Percentiles rank a stretch among this genome's conserved stretches.
These are phyloP conservation scores for Plasmodium vivax DNA, from an alignment of 169 alveolate genomes.

Conservation along the genomic window DNA sequence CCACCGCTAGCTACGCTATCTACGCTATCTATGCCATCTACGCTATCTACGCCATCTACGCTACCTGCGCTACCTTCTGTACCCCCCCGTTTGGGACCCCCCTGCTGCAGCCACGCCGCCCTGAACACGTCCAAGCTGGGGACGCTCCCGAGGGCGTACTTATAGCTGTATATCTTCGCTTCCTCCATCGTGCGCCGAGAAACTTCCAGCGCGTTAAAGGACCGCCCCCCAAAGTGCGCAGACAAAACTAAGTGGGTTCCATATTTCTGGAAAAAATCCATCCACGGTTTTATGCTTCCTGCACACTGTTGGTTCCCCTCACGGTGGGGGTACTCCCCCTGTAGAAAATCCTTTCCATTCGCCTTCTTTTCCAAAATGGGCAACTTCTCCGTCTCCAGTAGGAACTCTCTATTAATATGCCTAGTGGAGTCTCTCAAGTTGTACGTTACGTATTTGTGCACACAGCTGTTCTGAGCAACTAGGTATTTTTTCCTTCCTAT, in stretches of 20 bases:
- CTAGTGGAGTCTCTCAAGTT: slow-evolving; percentile 33
- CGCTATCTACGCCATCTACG: neutral
- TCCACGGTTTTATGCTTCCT: slow-evolving; percentile 75
- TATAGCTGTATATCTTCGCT: slow-evolving; percentile 48
- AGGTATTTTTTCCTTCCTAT: slow-evolving; percentile 51
- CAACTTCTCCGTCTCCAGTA: slow-evolving; percentile 39
- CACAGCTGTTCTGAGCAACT: slow-evolving; percentile 47
- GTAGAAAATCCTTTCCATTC: neutral
- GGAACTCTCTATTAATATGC: slow-evolving; percentile 30
- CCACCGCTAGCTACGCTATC: neutral
- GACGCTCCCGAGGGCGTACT: slow-evolving; percentile 25
- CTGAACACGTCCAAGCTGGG: slow-evolving; percentile 38
- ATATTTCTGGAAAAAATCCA: slow-evolving; percentile 78
- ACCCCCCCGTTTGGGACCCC: neutral
- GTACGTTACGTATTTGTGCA: slow-evolving; percentile 29
- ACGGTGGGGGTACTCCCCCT: neutral
- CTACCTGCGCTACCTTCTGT: neutral
- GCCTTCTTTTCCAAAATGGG: slow-evolving; percentile 26
- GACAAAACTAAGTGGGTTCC: slow-evolving; percentile 81
- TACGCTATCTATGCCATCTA: neutral
- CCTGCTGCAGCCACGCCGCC: neutral
- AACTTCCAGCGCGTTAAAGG: slow-evolving; percentile 47
- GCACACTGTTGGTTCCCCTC: slow-evolving; percentile 34
- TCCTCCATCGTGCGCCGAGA: slow-evolving; percentile 22
- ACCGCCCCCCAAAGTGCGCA: slow-evolving; percentile 58